phyloP scores from a whole-genome alignment of 495 filamentous ascomycete genomes.

The Xylaria flabelliformis region DNA sequence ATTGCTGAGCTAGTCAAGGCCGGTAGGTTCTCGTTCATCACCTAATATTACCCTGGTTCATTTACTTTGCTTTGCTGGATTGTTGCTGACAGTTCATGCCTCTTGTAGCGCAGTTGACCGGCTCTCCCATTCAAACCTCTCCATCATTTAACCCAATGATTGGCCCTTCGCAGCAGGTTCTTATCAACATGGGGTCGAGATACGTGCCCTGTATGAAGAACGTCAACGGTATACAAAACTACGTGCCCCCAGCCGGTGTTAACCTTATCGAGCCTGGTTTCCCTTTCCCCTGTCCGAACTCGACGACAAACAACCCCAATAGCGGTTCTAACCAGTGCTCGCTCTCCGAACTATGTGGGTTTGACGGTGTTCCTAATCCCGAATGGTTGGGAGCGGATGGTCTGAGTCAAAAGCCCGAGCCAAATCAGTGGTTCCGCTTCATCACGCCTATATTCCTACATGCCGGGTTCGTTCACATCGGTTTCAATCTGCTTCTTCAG shows the following conservation, averaged over 20 bases:
- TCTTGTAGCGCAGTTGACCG: constrained; percentile 61
- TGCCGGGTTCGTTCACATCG: constrained; percentile 90
- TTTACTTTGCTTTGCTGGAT: neutral
- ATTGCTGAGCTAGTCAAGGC: constrained; percentile 86
- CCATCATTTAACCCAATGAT: constrained; percentile 96
- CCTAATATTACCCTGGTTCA: constrained; percentile 6
- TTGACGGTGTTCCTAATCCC: constrained; percentile 73
- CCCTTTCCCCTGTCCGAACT: constrained; percentile 77
- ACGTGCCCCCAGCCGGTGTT: constrained; percentile 31
- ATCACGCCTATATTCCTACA: constrained; percentile 96
- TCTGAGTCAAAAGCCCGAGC: constrained; percentile 54
- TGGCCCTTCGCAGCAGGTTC: constrained; percentile 84
- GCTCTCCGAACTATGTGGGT: constrained; percentile 81
- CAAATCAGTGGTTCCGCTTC: constrained; percentile 96
- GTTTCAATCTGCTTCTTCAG: constrained; percentile 92
- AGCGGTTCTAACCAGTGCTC: constrained; percentile 63
- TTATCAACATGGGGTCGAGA: constrained; percentile 95
- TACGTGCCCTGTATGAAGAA: constrained; percentile 96
- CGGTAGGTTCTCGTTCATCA: constrained; percentile 53
- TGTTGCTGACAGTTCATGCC: neutral
- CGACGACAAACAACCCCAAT: constrained; percentile 60
- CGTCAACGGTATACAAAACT: constrained; percentile 67
- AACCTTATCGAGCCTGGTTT: constrained; percentile 27
- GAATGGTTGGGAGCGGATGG: constrained; percentile 51
- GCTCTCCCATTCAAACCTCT: constrained; percentile 81